Conservation (phyloP, 495 filamentous ascomycete species). For the Talaromyces ruber region DNA sequence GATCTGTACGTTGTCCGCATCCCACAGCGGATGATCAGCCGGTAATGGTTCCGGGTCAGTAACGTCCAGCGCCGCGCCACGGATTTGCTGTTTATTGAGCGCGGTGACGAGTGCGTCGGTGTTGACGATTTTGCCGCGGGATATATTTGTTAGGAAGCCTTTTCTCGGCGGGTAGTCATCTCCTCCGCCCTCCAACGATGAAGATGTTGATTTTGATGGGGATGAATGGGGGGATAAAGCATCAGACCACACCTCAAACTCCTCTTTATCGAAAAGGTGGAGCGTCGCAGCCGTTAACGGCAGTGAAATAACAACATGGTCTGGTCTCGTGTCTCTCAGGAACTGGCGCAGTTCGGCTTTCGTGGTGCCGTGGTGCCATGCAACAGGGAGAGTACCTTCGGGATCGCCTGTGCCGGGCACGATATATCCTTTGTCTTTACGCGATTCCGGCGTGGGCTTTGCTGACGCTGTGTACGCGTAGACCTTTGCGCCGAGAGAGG, state of each 20-base stretch:
- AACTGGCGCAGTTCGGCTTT: slow-evolving; percentile 51
- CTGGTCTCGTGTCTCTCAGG: slow-evolving; percentile 48
- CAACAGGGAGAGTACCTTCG: slow-evolving; percentile 53
- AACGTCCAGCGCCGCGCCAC: slow-evolving; percentile 69
- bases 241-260: slow-evolving; percentile 49
- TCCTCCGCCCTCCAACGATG: slow-evolving; percentile 13
- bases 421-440: slow-evolving; percentile 52
- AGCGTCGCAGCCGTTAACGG: slow-evolving; percentile 56
- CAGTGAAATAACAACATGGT: slow-evolving; percentile 56
- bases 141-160: slow-evolving; percentile 60
- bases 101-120: slow-evolving; percentile 54
- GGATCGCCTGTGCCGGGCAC: slow-evolving; percentile 63
- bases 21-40: slow-evolving; percentile 54
- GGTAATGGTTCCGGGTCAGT: slow-evolving; percentile 73
- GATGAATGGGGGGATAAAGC: neutral
- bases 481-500: slow-evolving; percentile 49
- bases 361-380: slow-evolving; percentile 57
- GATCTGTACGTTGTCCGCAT: slow-evolving; percentile 52
- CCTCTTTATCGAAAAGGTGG: slow-evolving; percentile 45
- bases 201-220: neutral
- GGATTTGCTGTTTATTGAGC: slow-evolving; percentile 37
- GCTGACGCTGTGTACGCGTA: neutral
- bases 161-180: slow-evolving; percentile 20
- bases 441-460: slow-evolving; percentile 32
- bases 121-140: slow-evolving; percentile 56